These are phyloP conservation scores for Melocanna baccifera DNA, from an alignment of 176 grass and related monocot genomes.

Conservation along the genomic window DNA sequence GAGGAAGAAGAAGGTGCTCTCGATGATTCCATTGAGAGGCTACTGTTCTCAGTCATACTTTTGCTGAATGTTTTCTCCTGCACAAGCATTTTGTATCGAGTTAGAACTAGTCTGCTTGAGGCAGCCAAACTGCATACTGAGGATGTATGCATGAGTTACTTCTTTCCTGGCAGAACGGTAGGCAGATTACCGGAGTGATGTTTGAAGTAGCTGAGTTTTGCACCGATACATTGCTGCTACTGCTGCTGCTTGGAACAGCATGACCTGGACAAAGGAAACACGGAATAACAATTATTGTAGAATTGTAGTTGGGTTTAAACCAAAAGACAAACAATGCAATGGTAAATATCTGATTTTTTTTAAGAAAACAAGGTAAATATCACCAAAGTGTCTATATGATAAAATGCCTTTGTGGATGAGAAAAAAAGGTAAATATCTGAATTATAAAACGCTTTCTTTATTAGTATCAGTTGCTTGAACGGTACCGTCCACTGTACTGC, in stretches of 20 bases:
- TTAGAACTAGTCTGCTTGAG: not conserved
- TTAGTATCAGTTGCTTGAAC: not conserved
- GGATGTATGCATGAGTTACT: not conserved
- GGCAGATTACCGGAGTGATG: slow-evolving; percentile 46
- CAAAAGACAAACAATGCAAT: not conserved
- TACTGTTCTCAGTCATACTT: slow-evolving; percentile 49
- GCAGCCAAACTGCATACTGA: not conserved
- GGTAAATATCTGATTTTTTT: not conserved
- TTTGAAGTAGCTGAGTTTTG: slow-evolving; percentile 24
- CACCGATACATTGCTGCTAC: slow-evolving; percentile 17
- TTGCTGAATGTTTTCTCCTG: slow-evolving; percentile 60
- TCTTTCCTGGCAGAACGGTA: slow-evolving; percentile 17
- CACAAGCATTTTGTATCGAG: not conserved
- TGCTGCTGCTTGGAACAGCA: slow-evolving; percentile 27
- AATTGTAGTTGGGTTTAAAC: not conserved
- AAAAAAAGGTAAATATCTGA: not conserved
- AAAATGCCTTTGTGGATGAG: not conserved
- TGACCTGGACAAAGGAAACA: slow-evolving; percentile 30
- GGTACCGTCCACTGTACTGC: not conserved
- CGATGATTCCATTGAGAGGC: slow-evolving; percentile 43
- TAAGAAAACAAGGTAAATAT: not conserved
- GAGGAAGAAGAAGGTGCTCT: slow-evolving; percentile 48
- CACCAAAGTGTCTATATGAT: not conserved
- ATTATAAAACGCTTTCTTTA: not conserved
- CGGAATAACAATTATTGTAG: not conserved